Evolutionary conservation across 306 rosid genomes (phyloP), one percentile per base, ranked within the genome.

Genomic region (Quercus alba): DNA sequence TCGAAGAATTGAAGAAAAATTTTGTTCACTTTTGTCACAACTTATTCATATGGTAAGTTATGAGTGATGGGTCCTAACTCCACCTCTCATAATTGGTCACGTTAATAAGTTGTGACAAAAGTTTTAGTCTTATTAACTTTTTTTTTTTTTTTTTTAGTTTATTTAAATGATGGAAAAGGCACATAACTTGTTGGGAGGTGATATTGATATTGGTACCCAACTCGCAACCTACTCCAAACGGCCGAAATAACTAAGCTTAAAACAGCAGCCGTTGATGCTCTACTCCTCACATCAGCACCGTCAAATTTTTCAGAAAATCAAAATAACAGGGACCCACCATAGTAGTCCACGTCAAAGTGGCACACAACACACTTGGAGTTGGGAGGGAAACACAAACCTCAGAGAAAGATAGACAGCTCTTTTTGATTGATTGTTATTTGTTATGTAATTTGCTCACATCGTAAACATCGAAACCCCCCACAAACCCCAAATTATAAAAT

Each of bases 401-500:
- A 41, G 46, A 41, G 3, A 41, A 12, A 41, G 46, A 41, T 38
- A 38, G 11, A 8, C 3, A 41, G 11, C 12, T 8, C 2, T 35
- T 35, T 35, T 6, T 35, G 44, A 35, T 35, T 2, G 46, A 41
- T 8, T 8, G 46, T 41, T 2, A 41, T 41, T 8, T 41, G 46
- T 41, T 41, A 41, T 41, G 11, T 2, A 41, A 12, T 41, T 41
- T 78, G 66, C 66, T 78, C 72, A 21, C 89, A 81, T 85, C 21
- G 89, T 74, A 76, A 88, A 79, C 80, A 85, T 79, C 89, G 91
- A 83, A 81, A 41, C 25, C 72, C 52, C 19, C 13, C 11, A 3
- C 9, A 41, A 8, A 41, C 11, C 46, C 46, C 46, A 41, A 41
- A 41, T 41, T 41, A 41, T 8, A 41, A 41, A 41, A 41, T 41